Evolutionary conservation across 2,329 filamentous ascomycete species (phyloP).

Genomic region (Dothistroma pini): DNA sequence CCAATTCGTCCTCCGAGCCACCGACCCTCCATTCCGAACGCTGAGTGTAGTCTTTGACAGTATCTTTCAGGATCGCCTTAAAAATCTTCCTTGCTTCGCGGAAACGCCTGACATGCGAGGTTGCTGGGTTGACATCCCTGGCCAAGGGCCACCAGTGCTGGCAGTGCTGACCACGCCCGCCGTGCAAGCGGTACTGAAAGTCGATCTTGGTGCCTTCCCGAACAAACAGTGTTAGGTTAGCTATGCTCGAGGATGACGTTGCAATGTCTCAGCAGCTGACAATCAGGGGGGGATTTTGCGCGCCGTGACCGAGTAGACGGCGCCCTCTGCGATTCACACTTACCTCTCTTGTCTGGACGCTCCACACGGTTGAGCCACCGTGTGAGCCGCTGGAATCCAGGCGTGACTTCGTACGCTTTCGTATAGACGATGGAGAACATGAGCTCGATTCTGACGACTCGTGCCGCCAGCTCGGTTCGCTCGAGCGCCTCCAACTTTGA

Average conservation of each 20-base stretch:
- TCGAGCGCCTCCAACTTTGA: not conserved
- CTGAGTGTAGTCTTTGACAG: not conserved
- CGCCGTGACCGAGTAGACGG: no score
- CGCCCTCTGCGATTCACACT: no score
- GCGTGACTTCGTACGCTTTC: not conserved
- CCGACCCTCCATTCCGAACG: not conserved
- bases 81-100: not conserved
- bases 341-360: not conserved
- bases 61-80: not conserved
- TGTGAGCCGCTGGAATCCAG: not conserved
- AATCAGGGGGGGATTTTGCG: no score
- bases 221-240: no score
- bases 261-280: no score
- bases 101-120: not conserved
- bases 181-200: not conserved
- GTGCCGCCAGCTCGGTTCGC: not conserved
- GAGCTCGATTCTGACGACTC: not conserved
- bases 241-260: no score
- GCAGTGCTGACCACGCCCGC: not conserved
- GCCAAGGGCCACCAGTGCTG: not conserved
- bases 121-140: not conserved
- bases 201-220: not conserved
- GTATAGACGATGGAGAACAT: not conserved
- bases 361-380: conserved; percentile 6
- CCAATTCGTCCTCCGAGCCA: not conserved